Evolutionary conservation across 2,329 filamentous ascomycete species (phyloP).

Genomic region (Aspergillus versicolor): DNA sequence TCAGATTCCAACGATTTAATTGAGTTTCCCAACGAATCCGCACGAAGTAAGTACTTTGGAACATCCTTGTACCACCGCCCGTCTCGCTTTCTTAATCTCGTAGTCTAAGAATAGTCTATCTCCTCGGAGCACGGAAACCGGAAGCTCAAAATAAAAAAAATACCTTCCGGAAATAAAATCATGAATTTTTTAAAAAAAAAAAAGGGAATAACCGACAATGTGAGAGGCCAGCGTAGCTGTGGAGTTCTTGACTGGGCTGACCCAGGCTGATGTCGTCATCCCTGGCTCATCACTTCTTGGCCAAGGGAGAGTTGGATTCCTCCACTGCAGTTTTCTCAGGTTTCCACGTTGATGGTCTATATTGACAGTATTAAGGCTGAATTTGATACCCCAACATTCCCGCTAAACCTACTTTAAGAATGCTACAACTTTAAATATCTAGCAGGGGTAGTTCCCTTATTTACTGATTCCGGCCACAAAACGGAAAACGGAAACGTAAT

Average conservation of each 20-base stretch:
- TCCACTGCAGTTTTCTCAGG: no score
- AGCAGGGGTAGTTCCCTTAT: not conserved
- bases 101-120: not conserved
- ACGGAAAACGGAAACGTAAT: constrained; percentile 1
- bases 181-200: no score
- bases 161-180: not conserved
- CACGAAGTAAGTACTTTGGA: no score
- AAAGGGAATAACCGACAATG: not conserved
- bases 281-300: not conserved
- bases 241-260: not conserved
- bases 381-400: not conserved
- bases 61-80: no score
- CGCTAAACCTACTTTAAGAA: not conserved
- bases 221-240: not conserved
- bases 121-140: not conserved
- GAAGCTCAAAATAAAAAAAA: not conserved
- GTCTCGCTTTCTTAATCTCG: not conserved
- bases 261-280: not conserved
- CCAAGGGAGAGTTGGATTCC: not conserved
- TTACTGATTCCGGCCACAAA: not conserved
- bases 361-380: not conserved
- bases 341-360: no score
- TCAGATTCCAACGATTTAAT: not conserved
- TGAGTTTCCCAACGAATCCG: no score
- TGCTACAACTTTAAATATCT: not conserved